A percentile compares a stretch with the other conserved stretches of the same genome.
Evolutionary conservation across 805 yeast genomes (phyloP).

Genomic region (Suhomyces prunicola): DNA sequence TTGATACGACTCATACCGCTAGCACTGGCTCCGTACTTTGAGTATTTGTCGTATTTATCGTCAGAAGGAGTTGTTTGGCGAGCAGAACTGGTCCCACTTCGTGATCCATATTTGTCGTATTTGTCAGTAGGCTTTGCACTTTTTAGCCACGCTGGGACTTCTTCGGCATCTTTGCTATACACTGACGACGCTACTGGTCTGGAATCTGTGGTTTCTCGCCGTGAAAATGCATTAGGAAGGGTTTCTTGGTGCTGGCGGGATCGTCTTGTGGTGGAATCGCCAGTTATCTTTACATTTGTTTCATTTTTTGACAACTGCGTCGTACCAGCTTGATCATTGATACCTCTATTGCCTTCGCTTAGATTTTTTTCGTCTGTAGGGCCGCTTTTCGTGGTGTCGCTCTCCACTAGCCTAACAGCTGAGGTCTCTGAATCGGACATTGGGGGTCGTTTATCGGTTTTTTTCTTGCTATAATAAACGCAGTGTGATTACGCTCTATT

Average conservation of each 20-base stretch:
- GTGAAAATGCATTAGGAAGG: slow-evolving; percentile 21
- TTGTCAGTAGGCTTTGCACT: slow-evolving; percentile 23
- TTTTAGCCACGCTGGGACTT: slow-evolving; percentile 41
- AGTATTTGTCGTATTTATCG: slow-evolving; percentile 18
- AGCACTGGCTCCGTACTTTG: slow-evolving; percentile 12
- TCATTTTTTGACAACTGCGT: not conserved
- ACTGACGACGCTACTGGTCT: slow-evolving; percentile 15
- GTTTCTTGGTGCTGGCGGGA: not conserved
- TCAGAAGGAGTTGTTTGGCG: not conserved
- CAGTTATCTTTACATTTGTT: not conserved
- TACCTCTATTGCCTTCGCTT: not conserved
- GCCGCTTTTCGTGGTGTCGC: not conserved
- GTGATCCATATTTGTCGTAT: slow-evolving; percentile 40
- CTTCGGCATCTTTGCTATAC: slow-evolving; percentile 23
- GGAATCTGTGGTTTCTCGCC: slow-evolving; percentile 1
- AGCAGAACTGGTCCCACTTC: slow-evolving; percentile 1
- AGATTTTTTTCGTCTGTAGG: not conserved
- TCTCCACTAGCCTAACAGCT: not conserved
- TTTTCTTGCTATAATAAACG: not conserved
- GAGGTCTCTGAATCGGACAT: not conserved
- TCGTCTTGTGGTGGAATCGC: not conserved
- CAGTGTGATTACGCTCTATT: not conserved
- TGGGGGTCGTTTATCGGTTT: not conserved
- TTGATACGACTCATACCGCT: slow-evolving; percentile 3
- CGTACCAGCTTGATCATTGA: not conserved